Evolutionary conservation across 768 basidiomycete species (phyloP).

Genomic region (Amylocystis lapponica): DNA sequence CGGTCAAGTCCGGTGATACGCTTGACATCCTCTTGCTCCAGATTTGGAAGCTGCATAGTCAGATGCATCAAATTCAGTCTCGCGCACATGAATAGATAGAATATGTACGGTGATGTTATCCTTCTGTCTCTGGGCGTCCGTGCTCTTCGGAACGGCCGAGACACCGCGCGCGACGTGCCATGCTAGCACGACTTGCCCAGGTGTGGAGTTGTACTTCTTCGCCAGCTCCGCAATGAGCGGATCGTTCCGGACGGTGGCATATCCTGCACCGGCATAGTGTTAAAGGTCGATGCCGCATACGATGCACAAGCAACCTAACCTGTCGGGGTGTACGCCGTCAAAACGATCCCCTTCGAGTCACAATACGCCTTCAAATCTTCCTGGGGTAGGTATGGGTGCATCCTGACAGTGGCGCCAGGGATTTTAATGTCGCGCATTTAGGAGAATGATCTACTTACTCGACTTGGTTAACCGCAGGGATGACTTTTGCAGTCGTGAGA

Average conservation of each 20-base stretch:
- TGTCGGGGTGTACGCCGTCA: conserved; percentile 46
- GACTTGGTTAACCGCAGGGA: conserved; percentile 33
- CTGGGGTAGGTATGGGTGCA: conserved; percentile 50
- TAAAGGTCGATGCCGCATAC: background rate
- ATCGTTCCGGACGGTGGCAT: conserved; percentile 39
- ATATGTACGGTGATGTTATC: conserved; percentile 44
- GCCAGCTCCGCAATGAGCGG: conserved; percentile 40
- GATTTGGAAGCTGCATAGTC: conserved; percentile 22
- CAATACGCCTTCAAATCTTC: conserved; percentile 42
- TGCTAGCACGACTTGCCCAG: conserved; percentile 44
- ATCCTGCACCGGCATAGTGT: conserved; percentile 26
- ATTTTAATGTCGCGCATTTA: background rate
- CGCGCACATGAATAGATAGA: background rate
- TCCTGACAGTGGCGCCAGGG: conserved; percentile 19
- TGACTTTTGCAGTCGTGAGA: conserved; percentile 22
- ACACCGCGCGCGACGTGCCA: conserved; percentile 47
- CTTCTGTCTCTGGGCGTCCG: conserved; percentile 40
- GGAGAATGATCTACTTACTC: conserved; percentile 16
- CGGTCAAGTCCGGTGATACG: conserved; percentile 28
- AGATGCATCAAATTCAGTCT: conserved; percentile 1
- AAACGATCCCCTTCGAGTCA: conserved; percentile 40
- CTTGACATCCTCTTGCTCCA: conserved; percentile 29
- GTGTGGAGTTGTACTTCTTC: conserved; percentile 38
- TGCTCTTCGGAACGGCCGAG: conserved; percentile 42
- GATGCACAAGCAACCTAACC: conserved; percentile 20